Percentiles rank a stretch among this genome's conserved stretches.
Conservation (phyloP, 2,329 filamentous ascomycete genomes). For the Orbilia javanica region DNA sequence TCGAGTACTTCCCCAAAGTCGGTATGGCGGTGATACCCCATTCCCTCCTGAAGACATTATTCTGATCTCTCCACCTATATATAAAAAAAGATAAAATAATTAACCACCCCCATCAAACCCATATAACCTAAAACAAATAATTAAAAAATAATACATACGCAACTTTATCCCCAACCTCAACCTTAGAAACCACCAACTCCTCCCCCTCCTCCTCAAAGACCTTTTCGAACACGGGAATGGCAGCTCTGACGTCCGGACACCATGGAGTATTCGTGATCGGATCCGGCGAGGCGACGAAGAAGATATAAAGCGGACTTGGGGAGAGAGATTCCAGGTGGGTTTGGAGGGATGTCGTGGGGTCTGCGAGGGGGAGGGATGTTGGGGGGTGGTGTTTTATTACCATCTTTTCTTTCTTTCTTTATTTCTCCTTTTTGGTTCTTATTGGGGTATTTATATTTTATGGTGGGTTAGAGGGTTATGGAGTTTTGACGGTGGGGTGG, state of each 20-base stretch:
- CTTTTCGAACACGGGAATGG: constrained; percentile 63
- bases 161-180: constrained; percentile 64
- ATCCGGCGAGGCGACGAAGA: constrained; percentile 65
- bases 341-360: constrained; percentile 6
- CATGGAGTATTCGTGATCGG: constrained; percentile 64
- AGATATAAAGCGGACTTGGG: constrained; percentile 62
- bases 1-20: constrained; percentile 64
- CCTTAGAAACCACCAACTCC: constrained; percentile 61
- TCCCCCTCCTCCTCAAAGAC: constrained; percentile 63
- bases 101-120: neutral
- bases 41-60: constrained; percentile 64
- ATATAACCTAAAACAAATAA: no score
- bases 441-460: no score
- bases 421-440: no score
- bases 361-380: neutral
- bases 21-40: constrained; percentile 65
- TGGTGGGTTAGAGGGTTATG: neutral
- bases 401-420: neutral
- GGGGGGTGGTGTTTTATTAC: neutral
- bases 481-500: neutral
- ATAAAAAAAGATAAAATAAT: neutral
- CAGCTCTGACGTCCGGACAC: constrained; percentile 66
- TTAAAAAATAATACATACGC: constrained; percentile 63
- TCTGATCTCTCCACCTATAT: constrained; percentile 63
- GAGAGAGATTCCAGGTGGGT: constrained; percentile 24